A percentile compares a stretch with the other conserved stretches of the same genome.
Conservation (phyloP, 2,329 filamentous ascomycete genomes). For the Podosphaera fusca region DNA sequence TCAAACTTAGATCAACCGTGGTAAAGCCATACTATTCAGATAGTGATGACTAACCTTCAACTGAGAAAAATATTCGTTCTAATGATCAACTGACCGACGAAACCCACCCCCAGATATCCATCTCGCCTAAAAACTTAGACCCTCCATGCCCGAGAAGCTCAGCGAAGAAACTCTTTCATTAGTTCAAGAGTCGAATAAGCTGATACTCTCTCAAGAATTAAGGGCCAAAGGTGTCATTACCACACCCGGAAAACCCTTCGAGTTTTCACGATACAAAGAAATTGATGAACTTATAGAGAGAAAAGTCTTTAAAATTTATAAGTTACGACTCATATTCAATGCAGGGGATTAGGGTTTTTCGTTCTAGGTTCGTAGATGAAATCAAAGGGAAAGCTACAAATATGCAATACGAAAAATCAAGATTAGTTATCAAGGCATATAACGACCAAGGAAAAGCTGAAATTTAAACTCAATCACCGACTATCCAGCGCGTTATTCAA, state of each 20-base stretch:
- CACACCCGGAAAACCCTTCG: not conserved
- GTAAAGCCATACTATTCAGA: not conserved
- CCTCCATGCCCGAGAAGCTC: not conserved
- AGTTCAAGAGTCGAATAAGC: not conserved
- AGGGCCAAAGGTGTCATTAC: not conserved
- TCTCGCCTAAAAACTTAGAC: not conserved
- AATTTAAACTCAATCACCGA: conserved; percentile 4
- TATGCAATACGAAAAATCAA: conserved; percentile 3
- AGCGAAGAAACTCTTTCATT: not conserved
- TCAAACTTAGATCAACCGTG: not conserved
- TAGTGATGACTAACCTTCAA: not conserved
- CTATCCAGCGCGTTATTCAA: conserved; percentile 2
- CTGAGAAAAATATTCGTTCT: not conserved
- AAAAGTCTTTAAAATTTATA: not conserved
- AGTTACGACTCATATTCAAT: not conserved
- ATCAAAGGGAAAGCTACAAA: conserved; percentile 3
- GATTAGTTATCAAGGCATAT: conserved; percentile 5
- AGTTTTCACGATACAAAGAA: not conserved
- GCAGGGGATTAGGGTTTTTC: conserved; percentile 2
- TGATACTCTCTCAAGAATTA: not conserved
- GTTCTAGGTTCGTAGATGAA: conserved; percentile 4
- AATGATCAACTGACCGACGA: not conserved
- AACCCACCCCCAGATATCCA: not conserved
- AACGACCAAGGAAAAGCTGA: conserved; percentile 2
- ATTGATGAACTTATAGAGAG: not conserved